phyloP scores from a whole-genome alignment of 768 basidiomycete genomes.

The Cyclocybe aegerita region DNA sequence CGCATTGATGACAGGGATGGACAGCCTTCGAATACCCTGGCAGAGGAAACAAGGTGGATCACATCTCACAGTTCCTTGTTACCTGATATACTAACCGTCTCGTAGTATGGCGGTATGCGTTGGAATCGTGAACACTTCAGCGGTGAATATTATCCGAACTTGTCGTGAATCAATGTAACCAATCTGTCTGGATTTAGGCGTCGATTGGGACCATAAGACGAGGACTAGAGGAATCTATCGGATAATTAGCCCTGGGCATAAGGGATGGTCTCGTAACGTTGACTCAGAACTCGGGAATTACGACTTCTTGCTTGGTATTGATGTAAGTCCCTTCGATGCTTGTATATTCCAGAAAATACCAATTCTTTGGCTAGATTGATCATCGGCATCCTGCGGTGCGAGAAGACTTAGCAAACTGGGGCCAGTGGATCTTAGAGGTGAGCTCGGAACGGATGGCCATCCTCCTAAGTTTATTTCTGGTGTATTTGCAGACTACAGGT shows the following conservation, averaged over 20 bases:
- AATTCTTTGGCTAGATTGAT: conserved; percentile 58
- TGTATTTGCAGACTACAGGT: conserved; percentile 53
- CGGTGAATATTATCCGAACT: conserved; percentile 38
- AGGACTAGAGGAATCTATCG: conserved; percentile 67
- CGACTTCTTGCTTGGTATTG: conserved; percentile 76
- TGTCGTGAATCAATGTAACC: not conserved
- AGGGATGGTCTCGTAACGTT: conserved; percentile 82
- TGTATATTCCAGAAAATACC: not conserved
- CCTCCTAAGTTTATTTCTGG: conserved; percentile 4
- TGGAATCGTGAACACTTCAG: conserved; percentile 84
- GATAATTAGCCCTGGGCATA: conserved; percentile 62
- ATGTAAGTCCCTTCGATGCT: conserved; percentile 42
- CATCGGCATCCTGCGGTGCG: conserved; percentile 80
- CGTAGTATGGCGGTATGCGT: conserved; percentile 65
- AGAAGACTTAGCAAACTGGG: conserved; percentile 76
- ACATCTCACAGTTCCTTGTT: not conserved
- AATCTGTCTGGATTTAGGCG: conserved; percentile 39
- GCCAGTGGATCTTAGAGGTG: conserved; percentile 68
- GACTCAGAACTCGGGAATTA: conserved; percentile 87
- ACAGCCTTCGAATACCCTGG: conserved; percentile 86
- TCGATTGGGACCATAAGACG: conserved; percentile 81
- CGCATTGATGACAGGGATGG: conserved; percentile 57
- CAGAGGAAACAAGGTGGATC: conserved; percentile 62
- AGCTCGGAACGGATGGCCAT: not conserved
- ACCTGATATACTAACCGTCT: not conserved